Base-by-base conservation (phyloP, 2,329 filamentous ascomycete genomes). In the Metarhizium guizhouense region DNA sequence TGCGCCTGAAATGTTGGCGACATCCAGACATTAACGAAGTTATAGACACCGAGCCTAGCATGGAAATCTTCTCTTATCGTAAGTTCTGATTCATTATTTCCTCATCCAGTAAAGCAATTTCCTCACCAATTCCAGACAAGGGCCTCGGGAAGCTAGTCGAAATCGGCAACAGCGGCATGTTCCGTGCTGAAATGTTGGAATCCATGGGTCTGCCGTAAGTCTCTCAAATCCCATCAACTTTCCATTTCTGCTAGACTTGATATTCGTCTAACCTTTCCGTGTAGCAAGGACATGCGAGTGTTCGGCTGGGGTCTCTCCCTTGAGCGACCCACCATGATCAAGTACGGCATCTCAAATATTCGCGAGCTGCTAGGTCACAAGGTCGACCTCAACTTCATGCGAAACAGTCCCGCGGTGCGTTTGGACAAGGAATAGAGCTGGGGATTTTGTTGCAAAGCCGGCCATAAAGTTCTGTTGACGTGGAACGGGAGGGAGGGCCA, bases 161-260 rank as follows among this genome's bases (percentile, higher is more conserved):
- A 76, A 97, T 97, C 68, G 94, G 94, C 58, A 97, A 99, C 76
- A 93, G 87, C 64, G 94, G 94, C 60, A 97, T 99, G 92, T 99
- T 99, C 84, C 82, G 94, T 62, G 92, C 94, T 2, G 94, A 99
- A 74, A 96, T 97, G 93, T 73, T 96, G 67, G 88, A 96, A 74
- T 79, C 91, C 5, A 96, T 96, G 92, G 93, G 93, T 38, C 73
- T 97, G 66, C 92, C 92, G 57, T 58, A 54, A 50, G 57, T 50
- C 13, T 45, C 25, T 25, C 25, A 25, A 25, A 25, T 4, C 25
- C 25, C 25, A 25, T 0, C 25, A 25, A 25, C 25, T 25, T 25
- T 18, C 18, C 42, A 6, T 20, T 10, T 45, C n/a, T 8, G 16
- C 16, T 5, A 14, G 13, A 18, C 25, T 13, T 30, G 6, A 47